Evolutionary conservation across 2,329 filamentous ascomycete genomes (phyloP).

Genomic region (Hymenoscyphus repandus): DNA sequence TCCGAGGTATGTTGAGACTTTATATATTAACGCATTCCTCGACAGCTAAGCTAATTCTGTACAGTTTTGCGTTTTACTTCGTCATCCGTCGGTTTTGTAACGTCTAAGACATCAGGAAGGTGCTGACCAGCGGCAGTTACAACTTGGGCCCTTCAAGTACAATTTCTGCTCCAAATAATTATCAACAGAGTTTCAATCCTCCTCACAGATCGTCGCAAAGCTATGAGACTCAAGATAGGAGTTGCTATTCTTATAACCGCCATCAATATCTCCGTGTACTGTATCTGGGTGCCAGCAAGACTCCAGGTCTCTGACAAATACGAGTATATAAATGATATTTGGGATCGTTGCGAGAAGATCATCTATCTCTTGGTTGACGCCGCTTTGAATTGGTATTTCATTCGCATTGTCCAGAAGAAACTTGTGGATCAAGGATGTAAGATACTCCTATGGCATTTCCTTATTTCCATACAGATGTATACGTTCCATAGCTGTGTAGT

Average conservation of each 20-base stretch:
- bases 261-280: constrained; percentile 49
- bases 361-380: constrained; percentile 47
- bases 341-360: constrained; percentile 48
- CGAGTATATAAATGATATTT: constrained; percentile 43
- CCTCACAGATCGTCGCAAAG: constrained; percentile 35
- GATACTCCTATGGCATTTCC: neutral
- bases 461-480: neutral
- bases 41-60: neutral
- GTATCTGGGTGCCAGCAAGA: constrained; percentile 48
- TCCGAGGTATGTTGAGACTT: constrained; percentile 24
- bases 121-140: constrained; percentile 12
- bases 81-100: constrained; percentile 13
- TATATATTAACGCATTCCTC: neutral
- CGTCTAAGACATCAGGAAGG: neutral
- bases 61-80: neutral
- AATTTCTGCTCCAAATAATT: constrained; percentile 50
- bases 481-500: neutral
- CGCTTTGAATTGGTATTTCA: constrained; percentile 48
- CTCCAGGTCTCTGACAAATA: constrained; percentile 38
- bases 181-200: constrained; percentile 49
- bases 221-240: constrained; percentile 37
- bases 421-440: constrained; percentile 33
- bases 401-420: constrained; percentile 35
- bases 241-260: constrained; percentile 36
- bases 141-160: constrained; percentile 37